Evolutionary conservation across 2,329 filamentous ascomycete species (phyloP).

Genomic region (Apiospora hydei): DNA sequence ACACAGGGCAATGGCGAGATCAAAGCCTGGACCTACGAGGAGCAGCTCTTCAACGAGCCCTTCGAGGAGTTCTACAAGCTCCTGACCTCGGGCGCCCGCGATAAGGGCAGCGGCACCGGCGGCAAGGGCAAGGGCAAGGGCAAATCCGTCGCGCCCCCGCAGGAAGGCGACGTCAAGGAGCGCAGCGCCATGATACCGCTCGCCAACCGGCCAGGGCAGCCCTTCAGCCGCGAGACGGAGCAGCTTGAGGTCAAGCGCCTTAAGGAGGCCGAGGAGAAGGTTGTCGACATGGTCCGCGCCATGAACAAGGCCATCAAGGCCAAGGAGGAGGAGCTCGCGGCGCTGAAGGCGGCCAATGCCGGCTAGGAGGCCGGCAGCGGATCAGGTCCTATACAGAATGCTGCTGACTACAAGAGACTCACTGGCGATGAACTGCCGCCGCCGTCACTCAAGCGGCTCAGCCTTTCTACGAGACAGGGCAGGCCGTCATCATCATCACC

Average conservation of each 20-base stretch:
- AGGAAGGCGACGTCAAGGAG: conserved; percentile 54
- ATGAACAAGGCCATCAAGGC: conserved; percentile 67
- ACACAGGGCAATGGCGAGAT: conserved; percentile 71
- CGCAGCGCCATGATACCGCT: conserved; percentile 79
- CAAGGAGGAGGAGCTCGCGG: conserved; percentile 68
- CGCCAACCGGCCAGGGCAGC: conserved; percentile 69
- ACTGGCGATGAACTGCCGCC: background rate
- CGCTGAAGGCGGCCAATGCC: conserved; percentile 65
- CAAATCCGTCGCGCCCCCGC: conserved; percentile 46
- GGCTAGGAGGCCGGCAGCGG: conserved; percentile 39
- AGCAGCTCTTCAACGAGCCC: conserved; percentile 96
- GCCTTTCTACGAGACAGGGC: background rate
- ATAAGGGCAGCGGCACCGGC: conserved; percentile 49
- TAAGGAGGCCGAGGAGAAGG: conserved; percentile 68
- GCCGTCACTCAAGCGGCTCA: background rate
- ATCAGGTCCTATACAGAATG: conserved; percentile 7
- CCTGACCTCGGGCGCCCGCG: conserved; percentile 75
- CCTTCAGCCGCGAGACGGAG: conserved; percentile 78
- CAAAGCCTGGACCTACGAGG: conserved; percentile 84
- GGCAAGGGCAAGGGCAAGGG: conserved; percentile 63
- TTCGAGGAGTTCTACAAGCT: conserved; percentile 91
- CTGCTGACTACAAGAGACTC: background rate
- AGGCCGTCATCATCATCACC: background rate
- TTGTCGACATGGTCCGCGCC: conserved; percentile 65
- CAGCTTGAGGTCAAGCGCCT: conserved; percentile 67